Evolutionary conservation across 768 basidiomycete species (phyloP), one percentile per base, ranked within the genome.

Genomic region (Lactifluus rugatus): DNA sequence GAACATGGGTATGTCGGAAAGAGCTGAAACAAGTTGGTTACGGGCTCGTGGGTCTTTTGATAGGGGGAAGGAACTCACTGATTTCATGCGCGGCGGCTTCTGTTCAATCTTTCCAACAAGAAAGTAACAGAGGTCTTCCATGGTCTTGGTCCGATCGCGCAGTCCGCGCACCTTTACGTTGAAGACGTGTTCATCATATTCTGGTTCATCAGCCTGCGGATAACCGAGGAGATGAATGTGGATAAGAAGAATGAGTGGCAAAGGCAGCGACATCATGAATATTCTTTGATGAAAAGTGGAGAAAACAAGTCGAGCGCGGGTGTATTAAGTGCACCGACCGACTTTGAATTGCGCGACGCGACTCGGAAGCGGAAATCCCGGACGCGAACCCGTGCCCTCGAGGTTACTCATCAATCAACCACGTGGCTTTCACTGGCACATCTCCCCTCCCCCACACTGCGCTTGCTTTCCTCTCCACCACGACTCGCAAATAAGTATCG

Each of bases 201-300:
- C 76, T 5, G 76, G 67, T 16, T 74, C 72, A 58, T 80, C 76
- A 0, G 73, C 73, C 17, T 73, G 64, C 0, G 78, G 78, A 64
- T 78, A 80, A 54, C 76, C 71, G 17, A 83, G 70, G 13, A 82
- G 75, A 58, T 81, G 77, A 7, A 81, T 72, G 59, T 81, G 80
- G 8, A 81, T 67, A 9, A 81, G 71, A 13, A 83, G 69, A 14
- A 81, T 65, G 11, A 81, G 70, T n/a, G 75, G 66, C 16, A 70
- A 58, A 6, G 79, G 78, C 0, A 80, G 63, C 42, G 23, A 34
- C 19, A 51, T 21, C 59, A 60, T 60, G 2, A 2, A 14, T n/a
- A 41, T 34, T 23, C 11, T 21, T 56, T 37, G 50, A 37, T 46
- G 26, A 36, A 37, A 46, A 32, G 54, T 41, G 34, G 54, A 55